phyloP scores from a whole-genome alignment of 2,329 filamentous ascomycete genomes.

The Aspergillus latus region DNA sequence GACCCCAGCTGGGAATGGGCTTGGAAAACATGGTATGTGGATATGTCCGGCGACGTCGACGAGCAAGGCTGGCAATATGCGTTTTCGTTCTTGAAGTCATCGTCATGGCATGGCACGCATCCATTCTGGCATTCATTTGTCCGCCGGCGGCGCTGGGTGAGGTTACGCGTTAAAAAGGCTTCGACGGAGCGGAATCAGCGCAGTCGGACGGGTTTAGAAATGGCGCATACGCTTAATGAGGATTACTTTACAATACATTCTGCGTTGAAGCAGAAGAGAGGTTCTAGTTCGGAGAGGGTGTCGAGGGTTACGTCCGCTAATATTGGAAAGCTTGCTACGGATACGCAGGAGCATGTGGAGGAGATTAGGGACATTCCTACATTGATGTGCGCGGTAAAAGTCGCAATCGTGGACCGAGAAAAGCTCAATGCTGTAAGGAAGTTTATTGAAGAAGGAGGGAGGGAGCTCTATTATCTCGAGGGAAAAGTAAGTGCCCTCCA shows the following conservation, averaged over 20 bases:
- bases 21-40: slow-evolving; percentile 69
- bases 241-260: slow-evolving; percentile 79
- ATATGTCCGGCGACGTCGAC: slow-evolving; percentile 79
- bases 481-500: slow-evolving; percentile 49
- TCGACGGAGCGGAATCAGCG: slow-evolving; percentile 20
- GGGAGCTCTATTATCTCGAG: slow-evolving; percentile 73
- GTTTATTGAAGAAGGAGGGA: slow-evolving; percentile 74
- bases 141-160: slow-evolving; percentile 82
- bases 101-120: slow-evolving; percentile 82
- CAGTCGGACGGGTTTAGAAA: slow-evolving; percentile 39
- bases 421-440: slow-evolving; percentile 80
- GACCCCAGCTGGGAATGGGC: slow-evolving; percentile 95
- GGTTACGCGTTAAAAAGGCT: slow-evolving; percentile 69
- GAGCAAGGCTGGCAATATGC: slow-evolving; percentile 96
- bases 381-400: slow-evolving; percentile 67
- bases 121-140: slow-evolving; percentile 96
- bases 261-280: slow-evolving; percentile 46
- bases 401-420: slow-evolving; percentile 80
- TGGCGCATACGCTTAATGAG: slow-evolving; percentile 65
- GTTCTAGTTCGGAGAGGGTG: slow-evolving; percentile 41
- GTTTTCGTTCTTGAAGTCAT: slow-evolving; percentile 77
- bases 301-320: slow-evolving; percentile 31
- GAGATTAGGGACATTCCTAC: slow-evolving; percentile 66
- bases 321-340: slow-evolving; percentile 41
- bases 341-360: slow-evolving; percentile 47